Base-by-base conservation (phyloP, 2,329 filamentous ascomycete species). In the Mycogone perniciosa region DNA sequence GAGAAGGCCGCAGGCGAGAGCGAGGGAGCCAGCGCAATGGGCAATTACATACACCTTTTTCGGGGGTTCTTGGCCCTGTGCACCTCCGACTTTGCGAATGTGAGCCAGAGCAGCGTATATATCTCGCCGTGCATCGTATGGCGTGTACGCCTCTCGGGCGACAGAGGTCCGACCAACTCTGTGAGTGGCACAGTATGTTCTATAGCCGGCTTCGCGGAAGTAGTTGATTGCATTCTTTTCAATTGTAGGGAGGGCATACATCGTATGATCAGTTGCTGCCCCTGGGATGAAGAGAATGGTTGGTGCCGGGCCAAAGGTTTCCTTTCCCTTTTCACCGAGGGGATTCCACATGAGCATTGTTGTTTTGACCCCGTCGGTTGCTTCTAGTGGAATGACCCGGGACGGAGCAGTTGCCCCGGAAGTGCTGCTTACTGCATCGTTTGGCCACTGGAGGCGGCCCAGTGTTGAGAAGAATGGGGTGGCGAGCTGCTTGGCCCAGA, bases 1-100 rank as follows among this genome's bases (percentile, higher is more conserved):
- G 1, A 86, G 70, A 2, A 86, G 68, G 31, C 80, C 82, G 3
- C 72, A 69, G 0, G 77, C 67, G 46, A 81, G 73, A 1, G 81
- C 78, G 0, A 85, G 76, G 44, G 78, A 77, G 13, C 82, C 82
- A 69, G 81, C 79, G 62, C 81, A 86, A 65, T 86, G 82, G 1
- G 76, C 73, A 39, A 85, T 71, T 7, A 75, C 73, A 62, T 85
- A 84, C 31, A 81, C 65, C 48, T 71, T 73, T 34, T 65, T 40
- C 4, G 10, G 6, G 10, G 33, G 31, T 1, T 49, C 54, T 3
- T 20, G 20, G 40, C 13, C 27, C 4, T 30, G 27, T 3, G 61
- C 57, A 26, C 62, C 58, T 53, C 67, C 69, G 4, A 63, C 54
- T 37, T 68, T 56, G 5, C 79, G 75, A 50, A 85, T 79, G 57